Conservation (phyloP, 2,329 filamentous ascomycete species). For the Fusarium humuli region DNA sequence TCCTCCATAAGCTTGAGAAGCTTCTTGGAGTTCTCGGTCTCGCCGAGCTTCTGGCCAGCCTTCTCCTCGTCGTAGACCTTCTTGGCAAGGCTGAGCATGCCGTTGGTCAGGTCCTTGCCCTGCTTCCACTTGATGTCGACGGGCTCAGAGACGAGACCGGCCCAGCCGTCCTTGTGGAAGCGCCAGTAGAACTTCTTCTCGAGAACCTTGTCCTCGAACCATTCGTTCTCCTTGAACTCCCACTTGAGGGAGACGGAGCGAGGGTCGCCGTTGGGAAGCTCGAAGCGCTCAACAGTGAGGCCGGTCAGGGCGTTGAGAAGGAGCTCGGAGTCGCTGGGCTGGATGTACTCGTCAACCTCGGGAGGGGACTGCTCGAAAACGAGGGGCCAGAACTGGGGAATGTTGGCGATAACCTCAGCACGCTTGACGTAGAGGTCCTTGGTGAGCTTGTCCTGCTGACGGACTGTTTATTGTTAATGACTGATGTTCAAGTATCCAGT, state of each 20-base stretch:
- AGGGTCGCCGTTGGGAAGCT: conserved; percentile 81
- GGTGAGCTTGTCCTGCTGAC: conserved; percentile 76
- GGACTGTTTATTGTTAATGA: conserved; percentile 65
- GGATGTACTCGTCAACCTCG: conserved; percentile 89
- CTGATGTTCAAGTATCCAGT: not conserved
- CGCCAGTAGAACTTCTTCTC: conserved; percentile 96
- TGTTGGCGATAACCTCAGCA: conserved; percentile 74
- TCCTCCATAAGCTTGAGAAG: conserved; percentile 67
- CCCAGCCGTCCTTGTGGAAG: conserved; percentile 73
- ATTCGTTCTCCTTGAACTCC: conserved; percentile 83
- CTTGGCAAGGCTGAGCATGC: conserved; percentile 79
- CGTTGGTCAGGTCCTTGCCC: conserved; percentile 83
- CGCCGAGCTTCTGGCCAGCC: conserved; percentile 56
- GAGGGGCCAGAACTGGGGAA: conserved; percentile 93
- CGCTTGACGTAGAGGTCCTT: conserved; percentile 82
- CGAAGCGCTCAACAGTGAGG: conserved; percentile 82
- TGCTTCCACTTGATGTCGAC: conserved; percentile 88
- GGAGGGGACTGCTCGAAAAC: conserved; percentile 88
- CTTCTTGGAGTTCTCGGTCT: conserved; percentile 61
- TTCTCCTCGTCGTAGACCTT: conserved; percentile 73
- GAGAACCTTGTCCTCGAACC: conserved; percentile 80
- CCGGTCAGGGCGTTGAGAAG: conserved; percentile 75
- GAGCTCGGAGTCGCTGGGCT: conserved; percentile 80
- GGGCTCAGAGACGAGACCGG: conserved; percentile 86
- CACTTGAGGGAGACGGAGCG: conserved; percentile 82